These are phyloP conservation scores for Astrephomene gubernaculifera DNA, from an alignment of 139 green algal genomes.

Conservation along the genomic window DNA sequence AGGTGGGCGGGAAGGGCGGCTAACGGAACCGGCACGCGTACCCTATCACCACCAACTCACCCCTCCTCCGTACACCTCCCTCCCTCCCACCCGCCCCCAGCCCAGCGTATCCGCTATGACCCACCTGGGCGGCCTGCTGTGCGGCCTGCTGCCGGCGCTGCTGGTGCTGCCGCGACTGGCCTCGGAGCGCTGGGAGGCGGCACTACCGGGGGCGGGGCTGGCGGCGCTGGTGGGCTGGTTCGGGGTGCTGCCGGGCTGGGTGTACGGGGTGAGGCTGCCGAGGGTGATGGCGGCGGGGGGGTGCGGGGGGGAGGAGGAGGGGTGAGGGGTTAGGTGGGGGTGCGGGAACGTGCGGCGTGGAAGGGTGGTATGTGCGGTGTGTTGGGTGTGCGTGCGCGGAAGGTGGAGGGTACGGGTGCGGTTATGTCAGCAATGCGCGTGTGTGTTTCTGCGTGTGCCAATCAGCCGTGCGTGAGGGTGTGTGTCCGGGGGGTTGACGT, in stretches of 20 bases:
- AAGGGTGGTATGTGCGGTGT: too few species aligned
- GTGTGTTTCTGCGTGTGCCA: too few species aligned
- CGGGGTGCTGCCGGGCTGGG: slow-evolving; percentile 49
- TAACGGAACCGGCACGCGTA: too few species aligned
- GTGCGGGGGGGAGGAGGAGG: background rate
- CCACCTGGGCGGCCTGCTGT: slow-evolving; percentile 79
- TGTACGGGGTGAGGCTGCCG: slow-evolving; percentile 19
- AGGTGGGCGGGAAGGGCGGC: too few species aligned
- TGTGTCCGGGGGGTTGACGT: too few species aligned
- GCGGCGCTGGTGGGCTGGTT: slow-evolving; percentile 33
- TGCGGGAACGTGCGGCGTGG: too few species aligned
- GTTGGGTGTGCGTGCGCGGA: too few species aligned
- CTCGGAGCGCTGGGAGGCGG: slow-evolving; percentile 58
- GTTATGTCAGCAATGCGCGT: too few species aligned
- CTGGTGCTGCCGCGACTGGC: slow-evolving; percentile 78
- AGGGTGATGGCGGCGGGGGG: background rate
- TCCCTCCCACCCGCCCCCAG: background rate
- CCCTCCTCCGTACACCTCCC: background rate
- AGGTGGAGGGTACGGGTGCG: too few species aligned
- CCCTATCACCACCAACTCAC: background rate
- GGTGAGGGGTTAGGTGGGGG: too few species aligned
- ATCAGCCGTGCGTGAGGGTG: too few species aligned
- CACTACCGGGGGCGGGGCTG: slow-evolving; percentile 35
- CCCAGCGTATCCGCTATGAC: slow-evolving; percentile 62
- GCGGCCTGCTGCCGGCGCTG: slow-evolving; percentile 73